These are phyloP conservation scores for Rutstroemia sp. DNA, from an alignment of 2,329 filamentous ascomycete genomes.

Conservation along the genomic window DNA sequence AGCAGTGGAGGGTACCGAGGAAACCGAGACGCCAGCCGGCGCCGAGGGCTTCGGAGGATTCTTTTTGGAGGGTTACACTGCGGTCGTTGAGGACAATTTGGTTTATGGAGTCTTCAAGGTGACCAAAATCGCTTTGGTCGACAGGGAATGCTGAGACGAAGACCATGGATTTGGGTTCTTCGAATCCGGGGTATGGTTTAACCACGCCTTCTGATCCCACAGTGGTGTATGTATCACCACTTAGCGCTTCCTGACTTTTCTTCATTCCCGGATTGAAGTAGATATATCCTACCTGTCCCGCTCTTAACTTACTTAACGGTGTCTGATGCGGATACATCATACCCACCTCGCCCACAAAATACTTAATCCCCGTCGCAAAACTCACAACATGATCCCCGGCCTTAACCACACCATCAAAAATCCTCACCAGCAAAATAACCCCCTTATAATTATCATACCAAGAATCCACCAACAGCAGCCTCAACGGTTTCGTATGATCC, in stretches of 20 bases:
- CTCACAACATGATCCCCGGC: constrained; percentile 83
- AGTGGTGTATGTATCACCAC: constrained; percentile 90
- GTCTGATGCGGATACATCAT: constrained; percentile 91
- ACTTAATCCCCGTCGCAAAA: constrained; percentile 80
- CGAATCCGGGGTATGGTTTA: constrained; percentile 80
- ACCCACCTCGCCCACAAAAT: constrained; percentile 91
- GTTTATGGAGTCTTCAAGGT: constrained; percentile 87
- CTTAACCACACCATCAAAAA: constrained; percentile 81
- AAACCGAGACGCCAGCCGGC: constrained; percentile 94
- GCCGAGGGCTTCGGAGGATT: constrained; percentile 87
- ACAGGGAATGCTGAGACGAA: constrained; percentile 96
- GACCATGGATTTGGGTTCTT: constrained; percentile 97
- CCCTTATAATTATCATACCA: constrained; percentile 98
- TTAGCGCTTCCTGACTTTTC: constrained; percentile 86
- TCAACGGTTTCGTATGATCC: constrained; percentile 63
- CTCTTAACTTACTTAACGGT: constrained; percentile 70
- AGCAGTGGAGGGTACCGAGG: constrained; percentile 93
- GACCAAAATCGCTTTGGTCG: constrained; percentile 78
- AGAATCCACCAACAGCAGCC: constrained; percentile 86
- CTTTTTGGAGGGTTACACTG: constrained; percentile 88
- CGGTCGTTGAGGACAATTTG: constrained; percentile 93
- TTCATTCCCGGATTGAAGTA: constrained; percentile 99
- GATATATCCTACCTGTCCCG: constrained; percentile 93
- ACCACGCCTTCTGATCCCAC: constrained; percentile 70
- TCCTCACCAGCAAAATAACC: constrained; percentile 80